A percentile compares a stretch with the other conserved stretches of the same genome.
Evolutionary conservation across 1,139 yeast genomes (phyloP).

Genomic region (Hemisphaericaspora xylofermentans): DNA sequence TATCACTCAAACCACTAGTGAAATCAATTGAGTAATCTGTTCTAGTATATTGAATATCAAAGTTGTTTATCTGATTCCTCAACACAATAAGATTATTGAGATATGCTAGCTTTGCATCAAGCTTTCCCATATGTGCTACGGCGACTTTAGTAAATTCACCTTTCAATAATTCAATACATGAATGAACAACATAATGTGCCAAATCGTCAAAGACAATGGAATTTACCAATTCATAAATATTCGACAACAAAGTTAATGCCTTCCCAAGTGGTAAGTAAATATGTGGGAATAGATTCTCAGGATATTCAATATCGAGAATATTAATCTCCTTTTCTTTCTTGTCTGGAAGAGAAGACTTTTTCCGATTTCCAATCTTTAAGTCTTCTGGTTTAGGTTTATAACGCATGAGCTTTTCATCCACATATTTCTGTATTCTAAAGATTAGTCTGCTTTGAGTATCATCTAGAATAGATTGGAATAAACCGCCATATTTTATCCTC

Average conservation of each 20-base stretch:
- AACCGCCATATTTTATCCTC: conserved; percentile 48
- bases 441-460: conserved; percentile 80
- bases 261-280: conserved; percentile 75
- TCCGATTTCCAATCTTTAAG: conserved; percentile 53
- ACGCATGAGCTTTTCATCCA: conserved; percentile 64
- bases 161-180: conserved; percentile 61
- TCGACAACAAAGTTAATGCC: conserved; percentile 70
- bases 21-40: conserved; percentile 78
- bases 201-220: conserved; percentile 81
- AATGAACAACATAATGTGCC: conserved; percentile 84
- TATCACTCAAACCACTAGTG: conserved; percentile 63
- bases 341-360: conserved; percentile 23
- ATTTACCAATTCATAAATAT: conserved; percentile 76
- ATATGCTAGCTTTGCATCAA: conserved; percentile 66
- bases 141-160: conserved; percentile 48
- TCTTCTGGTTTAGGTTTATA: conserved; percentile 71
- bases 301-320: conserved; percentile 33
- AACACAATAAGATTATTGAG: conserved; percentile 71
- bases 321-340: conserved; percentile 9
- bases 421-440: conserved; percentile 71
- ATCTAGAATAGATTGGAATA: conserved; percentile 69
- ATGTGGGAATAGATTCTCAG: conserved; percentile 45
- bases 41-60: conserved; percentile 77
- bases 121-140: conserved; percentile 38
- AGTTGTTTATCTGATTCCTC: conserved; percentile 68